Conservation (phyloP, 179 eudicot species). For the Silene vulgaris region DNA sequence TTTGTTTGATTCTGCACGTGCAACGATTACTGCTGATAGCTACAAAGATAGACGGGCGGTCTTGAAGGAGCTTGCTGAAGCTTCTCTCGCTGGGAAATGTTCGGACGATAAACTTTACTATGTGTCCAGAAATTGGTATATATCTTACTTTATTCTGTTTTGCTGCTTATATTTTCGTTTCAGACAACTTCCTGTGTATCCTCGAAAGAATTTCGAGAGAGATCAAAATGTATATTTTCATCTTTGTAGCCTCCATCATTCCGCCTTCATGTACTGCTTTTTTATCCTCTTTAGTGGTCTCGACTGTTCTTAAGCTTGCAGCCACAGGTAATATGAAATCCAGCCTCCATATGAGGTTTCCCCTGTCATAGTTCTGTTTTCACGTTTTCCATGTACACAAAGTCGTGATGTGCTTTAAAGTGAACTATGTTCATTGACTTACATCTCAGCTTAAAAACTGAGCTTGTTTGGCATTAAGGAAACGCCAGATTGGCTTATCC, state of each 20-base stretch:
- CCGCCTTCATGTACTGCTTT: slow-evolving; percentile 1
- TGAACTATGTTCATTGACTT: neutral
- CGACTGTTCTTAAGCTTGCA: slow-evolving; percentile 6
- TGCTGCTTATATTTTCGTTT: neutral
- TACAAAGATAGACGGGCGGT: slow-evolving; percentile 68
- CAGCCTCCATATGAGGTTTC: slow-evolving; percentile 4
- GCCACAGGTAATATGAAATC: neutral
- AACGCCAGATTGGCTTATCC: neutral
- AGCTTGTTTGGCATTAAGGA: neutral
- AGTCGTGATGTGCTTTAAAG: neutral
- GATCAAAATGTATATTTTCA: neutral
- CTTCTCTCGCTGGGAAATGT: slow-evolving; percentile 68
- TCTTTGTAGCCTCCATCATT: neutral
- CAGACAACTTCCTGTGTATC: neutral
- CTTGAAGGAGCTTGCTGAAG: slow-evolving; percentile 83
- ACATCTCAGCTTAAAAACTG: neutral
- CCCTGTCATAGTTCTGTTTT: neutral
- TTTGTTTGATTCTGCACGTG: slow-evolving; percentile 53
- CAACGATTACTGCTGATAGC: slow-evolving; percentile 66
- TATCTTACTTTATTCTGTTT: neutral
- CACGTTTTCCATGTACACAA: neutral
- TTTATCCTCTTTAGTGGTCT: slow-evolving; percentile 12
- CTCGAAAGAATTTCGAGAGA: neutral
- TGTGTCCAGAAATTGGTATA: slow-evolving; percentile 81
- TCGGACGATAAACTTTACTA: slow-evolving; percentile 61